phyloP scores from a whole-genome alignment of 192 early-diverging fungal species.

The Spizellomyces punctatus region DNA sequence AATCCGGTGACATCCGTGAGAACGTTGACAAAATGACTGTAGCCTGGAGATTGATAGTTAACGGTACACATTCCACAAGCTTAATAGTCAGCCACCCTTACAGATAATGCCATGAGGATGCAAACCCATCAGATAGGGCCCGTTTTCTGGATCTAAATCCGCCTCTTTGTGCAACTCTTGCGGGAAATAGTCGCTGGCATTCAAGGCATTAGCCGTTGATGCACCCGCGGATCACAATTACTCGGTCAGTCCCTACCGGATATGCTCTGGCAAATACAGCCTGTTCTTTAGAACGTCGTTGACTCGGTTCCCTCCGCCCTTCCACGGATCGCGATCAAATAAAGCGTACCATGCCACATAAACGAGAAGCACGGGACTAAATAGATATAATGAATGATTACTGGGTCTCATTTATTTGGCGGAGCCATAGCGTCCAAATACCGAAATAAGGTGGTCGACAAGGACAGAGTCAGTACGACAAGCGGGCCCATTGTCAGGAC shows the following conservation, averaged over 20 bases:
- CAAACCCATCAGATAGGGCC: conserved; percentile 10
- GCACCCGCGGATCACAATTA: background rate
- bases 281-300: background rate
- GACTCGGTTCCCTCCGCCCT: background rate
- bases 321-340: background rate
- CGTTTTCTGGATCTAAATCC: conserved; percentile 5
- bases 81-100: background rate
- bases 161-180: conserved; percentile 1
- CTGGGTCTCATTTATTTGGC: background rate
- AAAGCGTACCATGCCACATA: conserved; percentile 4
- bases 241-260: background rate
- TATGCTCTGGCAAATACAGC: background rate
- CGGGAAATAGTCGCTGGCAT: background rate
- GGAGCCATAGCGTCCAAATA: background rate
- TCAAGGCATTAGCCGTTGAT: background rate
- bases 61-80: background rate
- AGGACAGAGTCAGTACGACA: background rate
- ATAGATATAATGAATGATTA: background rate
- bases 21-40: conserved; percentile 9
- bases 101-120: conserved; percentile 10
- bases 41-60: background rate
- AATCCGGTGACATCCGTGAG: conserved; percentile 27
- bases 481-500: background rate
- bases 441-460: background rate
- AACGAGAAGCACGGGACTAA: background rate